Conservation (phyloP, 352 stramenopile genomes). For the Phytophthora brassicae region DNA sequence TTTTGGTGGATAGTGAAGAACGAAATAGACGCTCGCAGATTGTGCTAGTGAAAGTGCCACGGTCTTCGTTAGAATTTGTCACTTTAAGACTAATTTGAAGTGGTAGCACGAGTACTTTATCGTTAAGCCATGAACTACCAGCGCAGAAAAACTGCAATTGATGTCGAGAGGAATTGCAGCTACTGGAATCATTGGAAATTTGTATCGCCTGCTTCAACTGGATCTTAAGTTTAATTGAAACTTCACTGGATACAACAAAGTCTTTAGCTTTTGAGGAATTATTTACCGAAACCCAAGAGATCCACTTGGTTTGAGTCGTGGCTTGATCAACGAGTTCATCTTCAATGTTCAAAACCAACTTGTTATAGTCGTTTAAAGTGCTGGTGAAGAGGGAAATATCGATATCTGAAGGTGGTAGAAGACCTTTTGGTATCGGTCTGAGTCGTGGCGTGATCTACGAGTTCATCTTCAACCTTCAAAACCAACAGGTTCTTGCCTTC, state of each 20-base stretch:
- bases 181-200: background rate
- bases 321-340: background rate
- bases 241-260: background rate
- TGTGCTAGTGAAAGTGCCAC: constrained; percentile 3
- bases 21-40: constrained; percentile 16
- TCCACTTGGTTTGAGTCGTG: constrained; percentile 10
- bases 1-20: background rate
- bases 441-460: background rate
- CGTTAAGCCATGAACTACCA: constrained; percentile 32
- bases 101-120: constrained; percentile 39
- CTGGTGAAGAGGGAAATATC: constrained; percentile 1
- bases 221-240: constrained; percentile 2
- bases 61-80: background rate
- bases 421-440: background rate
- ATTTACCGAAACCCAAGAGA: constrained; percentile 4
- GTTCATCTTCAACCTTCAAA: constrained; percentile 10
- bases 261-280: background rate
- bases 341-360: constrained; percentile 15
- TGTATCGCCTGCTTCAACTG: constrained; percentile 1
- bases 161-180: background rate
- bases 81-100: constrained; percentile 28
- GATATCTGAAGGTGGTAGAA: background rate
- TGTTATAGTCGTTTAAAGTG: background rate
- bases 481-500: background rate
- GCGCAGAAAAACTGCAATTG: constrained; percentile 42